phyloP scores from a whole-genome alignment of 345 rosid species.

The Pugionium dolabratum region DNA sequence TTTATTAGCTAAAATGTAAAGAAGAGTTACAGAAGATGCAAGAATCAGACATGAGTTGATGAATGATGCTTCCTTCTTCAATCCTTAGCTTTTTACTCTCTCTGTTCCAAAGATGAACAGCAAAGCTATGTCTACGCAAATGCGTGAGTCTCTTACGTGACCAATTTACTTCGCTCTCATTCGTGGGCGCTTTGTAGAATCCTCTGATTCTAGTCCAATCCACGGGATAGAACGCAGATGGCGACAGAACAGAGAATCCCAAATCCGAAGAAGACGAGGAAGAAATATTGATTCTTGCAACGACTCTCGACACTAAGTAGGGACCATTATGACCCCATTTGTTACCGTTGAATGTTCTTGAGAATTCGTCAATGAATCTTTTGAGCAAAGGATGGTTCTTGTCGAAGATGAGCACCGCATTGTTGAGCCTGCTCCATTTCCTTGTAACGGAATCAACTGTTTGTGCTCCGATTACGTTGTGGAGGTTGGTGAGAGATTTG shows the following conservation, averaged over 20 bases:
- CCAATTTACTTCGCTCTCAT: slow-evolving; percentile 54
- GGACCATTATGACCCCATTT: slow-evolving; percentile 99
- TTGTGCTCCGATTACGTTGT: slow-evolving; percentile 82
- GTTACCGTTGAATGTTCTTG: slow-evolving; percentile 77
- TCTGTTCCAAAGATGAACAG: slow-evolving; percentile 86
- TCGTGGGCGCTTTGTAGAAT: slow-evolving; percentile 52
- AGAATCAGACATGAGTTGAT: slow-evolving; percentile 49
- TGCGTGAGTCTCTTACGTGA: slow-evolving; percentile 47
- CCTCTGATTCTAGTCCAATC: slow-evolving; percentile 65
- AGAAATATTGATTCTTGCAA: slow-evolving; percentile 46
- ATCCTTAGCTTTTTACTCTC: slow-evolving; percentile 63
- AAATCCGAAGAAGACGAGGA: slow-evolving; percentile 34
- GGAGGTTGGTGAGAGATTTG: slow-evolving; percentile 49
- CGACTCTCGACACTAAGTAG: slow-evolving; percentile 81
- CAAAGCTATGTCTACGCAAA: slow-evolving; percentile 54
- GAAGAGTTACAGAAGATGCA: slow-evolving; percentile 75
- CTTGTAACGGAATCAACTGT: slow-evolving; percentile 52
- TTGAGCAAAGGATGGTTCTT: slow-evolving; percentile 70
- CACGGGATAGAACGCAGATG: slow-evolving; percentile 81
- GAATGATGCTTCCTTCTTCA: slow-evolving; percentile 69
- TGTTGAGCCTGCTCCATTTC: slow-evolving; percentile 86
- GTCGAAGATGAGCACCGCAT: slow-evolving; percentile 79
- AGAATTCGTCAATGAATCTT: slow-evolving; percentile 79
- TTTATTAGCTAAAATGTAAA: slow-evolving; percentile 23
- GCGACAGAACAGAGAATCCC: slow-evolving; percentile 69